Evolutionary conservation across 75 land plant genomes (phyloP).

Genomic region (Isoetes taiwanensis): DNA sequence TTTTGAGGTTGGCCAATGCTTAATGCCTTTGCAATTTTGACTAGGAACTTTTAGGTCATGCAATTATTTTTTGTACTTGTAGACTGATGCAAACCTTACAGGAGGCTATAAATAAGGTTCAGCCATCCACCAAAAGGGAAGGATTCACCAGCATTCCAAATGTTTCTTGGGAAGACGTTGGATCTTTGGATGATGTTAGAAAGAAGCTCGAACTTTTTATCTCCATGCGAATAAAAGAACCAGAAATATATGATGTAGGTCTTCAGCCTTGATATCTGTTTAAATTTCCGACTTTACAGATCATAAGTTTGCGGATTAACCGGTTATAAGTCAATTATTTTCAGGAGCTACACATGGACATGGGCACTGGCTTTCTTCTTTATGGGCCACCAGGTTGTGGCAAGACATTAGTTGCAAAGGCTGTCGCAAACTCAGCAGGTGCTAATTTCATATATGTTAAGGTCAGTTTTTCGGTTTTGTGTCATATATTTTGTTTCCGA

Average conservation of each 20-base stretch:
- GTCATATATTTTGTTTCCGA: too few relatives aligned
- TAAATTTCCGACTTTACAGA: background rate
- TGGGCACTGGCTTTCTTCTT: conserved; percentile 75
- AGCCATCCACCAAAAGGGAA: conserved; percentile 71
- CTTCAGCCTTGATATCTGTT: conserved; percentile 2
- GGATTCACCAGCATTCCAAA: conserved; percentile 84
- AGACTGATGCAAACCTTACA: conserved; percentile 11
- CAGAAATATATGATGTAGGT: conserved; percentile 76
- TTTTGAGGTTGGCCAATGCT: conserved; percentile 55
- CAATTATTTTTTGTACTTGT: background rate
- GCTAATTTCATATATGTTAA: conserved; percentile 93
- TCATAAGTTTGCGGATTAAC: background rate
- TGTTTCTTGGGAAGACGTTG: conserved; percentile 93
- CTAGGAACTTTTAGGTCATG: background rate
- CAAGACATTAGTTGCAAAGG: conserved; percentile 92
- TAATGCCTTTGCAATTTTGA: conserved; percentile 2
- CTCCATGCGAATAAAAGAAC: conserved; percentile 53
- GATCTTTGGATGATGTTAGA: conserved; percentile 58
- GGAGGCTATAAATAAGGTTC: conserved; percentile 58
- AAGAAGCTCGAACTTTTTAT: conserved; percentile 59
- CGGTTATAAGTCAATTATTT: background rate
- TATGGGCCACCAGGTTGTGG: conserved; percentile 99
- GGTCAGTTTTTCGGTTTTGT: conserved; percentile 25
- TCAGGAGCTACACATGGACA: conserved; percentile 64
- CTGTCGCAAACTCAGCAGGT: conserved; percentile 91